phyloP scores from a whole-genome alignment of 176 grass and related monocot species.

The Pontederia paniculata region DNA sequence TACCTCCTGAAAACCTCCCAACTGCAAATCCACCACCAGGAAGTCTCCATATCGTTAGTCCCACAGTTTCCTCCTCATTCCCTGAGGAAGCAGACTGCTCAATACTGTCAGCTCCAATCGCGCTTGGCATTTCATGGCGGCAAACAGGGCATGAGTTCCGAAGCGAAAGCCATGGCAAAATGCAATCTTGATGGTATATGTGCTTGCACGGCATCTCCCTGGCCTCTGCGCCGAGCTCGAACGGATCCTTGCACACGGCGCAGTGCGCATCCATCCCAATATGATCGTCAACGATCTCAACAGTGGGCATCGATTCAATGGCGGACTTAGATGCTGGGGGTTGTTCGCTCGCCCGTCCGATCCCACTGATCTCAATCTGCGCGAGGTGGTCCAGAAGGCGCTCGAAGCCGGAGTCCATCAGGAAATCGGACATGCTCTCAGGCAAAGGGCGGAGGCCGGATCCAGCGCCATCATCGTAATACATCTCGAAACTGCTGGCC shows the following conservation, averaged over 20 bases:
- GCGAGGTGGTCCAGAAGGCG: slow-evolving; percentile 4
- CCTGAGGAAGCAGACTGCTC: background rate
- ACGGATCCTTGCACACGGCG: slow-evolving; percentile 19
- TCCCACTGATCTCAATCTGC: background rate
- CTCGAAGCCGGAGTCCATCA: slow-evolving; percentile 3
- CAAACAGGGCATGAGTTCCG: slow-evolving; percentile 21
- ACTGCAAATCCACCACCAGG: background rate
- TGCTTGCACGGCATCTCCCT: slow-evolving; percentile 27
- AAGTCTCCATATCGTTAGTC: background rate
- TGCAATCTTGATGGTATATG: slow-evolving; percentile 22
- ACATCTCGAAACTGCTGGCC: slow-evolving; percentile 1
- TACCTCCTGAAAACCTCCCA: background rate
- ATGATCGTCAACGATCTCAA: slow-evolving; percentile 12
- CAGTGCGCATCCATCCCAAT: slow-evolving; percentile 1
- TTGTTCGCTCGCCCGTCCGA: background rate
- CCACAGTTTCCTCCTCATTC: background rate
- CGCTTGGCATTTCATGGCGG: slow-evolving; percentile 18
- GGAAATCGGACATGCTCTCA: background rate
- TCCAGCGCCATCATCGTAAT: background rate
- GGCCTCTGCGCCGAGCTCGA: slow-evolving; percentile 12
- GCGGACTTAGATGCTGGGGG: slow-evolving; percentile 51
- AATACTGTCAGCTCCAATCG: background rate
- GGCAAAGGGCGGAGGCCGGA: slow-evolving; percentile 4
- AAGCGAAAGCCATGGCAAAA: slow-evolving; percentile 20
- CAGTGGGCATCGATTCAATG: slow-evolving; percentile 37